Evolutionary conservation across 208 protist species (phyloP).

Genomic region (Porcisia deanei): DNA sequence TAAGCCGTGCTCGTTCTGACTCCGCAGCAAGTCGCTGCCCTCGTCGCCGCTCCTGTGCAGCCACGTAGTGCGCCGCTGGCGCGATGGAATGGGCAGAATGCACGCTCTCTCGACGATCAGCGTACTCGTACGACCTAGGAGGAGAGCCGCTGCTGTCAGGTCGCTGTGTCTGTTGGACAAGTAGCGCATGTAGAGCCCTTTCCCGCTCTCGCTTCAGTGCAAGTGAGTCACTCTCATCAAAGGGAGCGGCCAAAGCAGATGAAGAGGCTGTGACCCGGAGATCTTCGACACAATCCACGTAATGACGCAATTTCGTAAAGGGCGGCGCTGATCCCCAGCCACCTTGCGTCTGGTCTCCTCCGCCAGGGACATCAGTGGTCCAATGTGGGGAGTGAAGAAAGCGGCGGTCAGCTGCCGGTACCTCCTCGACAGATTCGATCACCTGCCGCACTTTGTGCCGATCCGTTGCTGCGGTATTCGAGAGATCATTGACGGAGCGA

Average conservation of each 20-base stretch:
- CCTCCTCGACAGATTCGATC: slow-evolving; percentile 7
- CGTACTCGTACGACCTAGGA: not conserved
- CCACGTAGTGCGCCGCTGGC: slow-evolving; percentile 10
- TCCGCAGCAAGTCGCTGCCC: slow-evolving; percentile 18
- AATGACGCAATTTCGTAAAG: not conserved
- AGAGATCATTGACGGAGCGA: not conserved
- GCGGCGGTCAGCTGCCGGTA: not conserved
- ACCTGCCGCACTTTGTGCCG: not conserved
- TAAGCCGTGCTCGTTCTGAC: slow-evolving; percentile 30
- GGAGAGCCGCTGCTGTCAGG: not conserved
- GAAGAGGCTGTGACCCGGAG: not conserved
- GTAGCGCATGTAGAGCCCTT: slow-evolving; percentile 14
- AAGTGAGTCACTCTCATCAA: slow-evolving; percentile 4
- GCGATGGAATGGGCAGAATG: not conserved
- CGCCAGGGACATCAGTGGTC: not conserved
- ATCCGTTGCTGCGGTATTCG: not conserved
- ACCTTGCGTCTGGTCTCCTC: not conserved
- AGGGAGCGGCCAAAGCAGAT: not conserved
- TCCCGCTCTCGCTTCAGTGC: slow-evolving; percentile 13
- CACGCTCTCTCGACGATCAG: not conserved
- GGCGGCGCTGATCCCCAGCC: not conserved
- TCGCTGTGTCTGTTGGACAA: slow-evolving; percentile 14
- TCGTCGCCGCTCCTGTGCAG: slow-evolving; percentile 15
- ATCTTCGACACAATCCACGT: not conserved
- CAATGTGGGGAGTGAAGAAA: not conserved